A percentile compares a stretch with the other conserved stretches of the same genome.
Evolutionary conservation across 2,329 filamentous ascomycete genomes (phyloP).

Genomic region (Ophiostoma quercus): DNA sequence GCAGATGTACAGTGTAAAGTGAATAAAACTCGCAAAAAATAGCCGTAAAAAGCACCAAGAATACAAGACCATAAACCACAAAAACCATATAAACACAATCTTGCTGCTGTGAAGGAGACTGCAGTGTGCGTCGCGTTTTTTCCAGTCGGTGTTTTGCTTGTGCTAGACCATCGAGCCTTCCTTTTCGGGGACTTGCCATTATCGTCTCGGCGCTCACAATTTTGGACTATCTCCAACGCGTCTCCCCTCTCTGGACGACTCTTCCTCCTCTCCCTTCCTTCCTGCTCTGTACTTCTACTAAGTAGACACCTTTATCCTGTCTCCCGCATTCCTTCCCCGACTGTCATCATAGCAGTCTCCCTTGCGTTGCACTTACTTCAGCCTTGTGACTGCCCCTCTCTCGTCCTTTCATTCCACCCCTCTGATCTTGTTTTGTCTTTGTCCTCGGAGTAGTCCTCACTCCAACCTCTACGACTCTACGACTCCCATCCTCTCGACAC

Average conservation of each 20-base stretch:
- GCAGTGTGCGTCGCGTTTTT: not conserved
- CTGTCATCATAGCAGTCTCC: not conserved
- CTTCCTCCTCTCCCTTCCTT: not conserved
- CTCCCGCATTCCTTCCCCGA: not conserved
- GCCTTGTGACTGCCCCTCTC: conserved; percentile 17
- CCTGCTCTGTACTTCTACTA: not conserved
- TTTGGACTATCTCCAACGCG: not conserved
- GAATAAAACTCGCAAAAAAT: not conserved
- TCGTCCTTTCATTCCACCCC: not conserved
- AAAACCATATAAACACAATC: not conserved
- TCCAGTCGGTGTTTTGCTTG: not conserved
- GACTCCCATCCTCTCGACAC: not conserved
- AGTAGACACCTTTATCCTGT: not conserved
- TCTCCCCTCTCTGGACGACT: not conserved
- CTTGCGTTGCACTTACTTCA: conserved; percentile 8
- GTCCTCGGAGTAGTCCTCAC: not conserved
- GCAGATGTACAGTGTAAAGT: not conserved
- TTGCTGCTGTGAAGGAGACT: not conserved
- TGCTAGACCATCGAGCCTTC: conserved; percentile 3
- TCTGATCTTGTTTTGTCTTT: not conserved
- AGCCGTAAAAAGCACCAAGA: conserved; percentile 9
- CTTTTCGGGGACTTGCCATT: conserved; percentile 3
- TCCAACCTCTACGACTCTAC: not conserved
- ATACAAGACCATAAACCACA: not conserved
- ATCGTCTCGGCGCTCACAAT: not conserved